Evolutionary conservation across 179 eudicot species (phyloP).

Genomic region (Kewa caespitosa): DNA sequence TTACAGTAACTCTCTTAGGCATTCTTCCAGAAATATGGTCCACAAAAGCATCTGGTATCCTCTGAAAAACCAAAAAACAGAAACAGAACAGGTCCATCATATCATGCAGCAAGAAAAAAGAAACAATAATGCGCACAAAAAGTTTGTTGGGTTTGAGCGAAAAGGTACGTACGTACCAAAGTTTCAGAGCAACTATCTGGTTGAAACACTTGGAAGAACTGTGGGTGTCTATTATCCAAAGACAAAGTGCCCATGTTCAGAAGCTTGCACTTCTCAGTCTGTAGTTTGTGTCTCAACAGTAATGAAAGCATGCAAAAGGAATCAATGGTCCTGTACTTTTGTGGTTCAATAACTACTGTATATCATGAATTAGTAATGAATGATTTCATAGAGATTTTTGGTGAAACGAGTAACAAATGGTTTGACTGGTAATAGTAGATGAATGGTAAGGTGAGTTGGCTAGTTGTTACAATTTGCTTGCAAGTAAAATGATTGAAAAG

Average conservation of each 20-base stretch:
- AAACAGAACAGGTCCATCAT: not conserved
- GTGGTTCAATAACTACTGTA: too few species aligned
- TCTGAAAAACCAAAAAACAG: constrained; percentile 12
- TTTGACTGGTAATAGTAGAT: too few species aligned
- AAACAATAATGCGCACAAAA: not conserved
- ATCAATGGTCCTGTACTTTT: too few species aligned
- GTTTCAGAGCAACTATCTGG: constrained; percentile 12
- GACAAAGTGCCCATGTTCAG: constrained; percentile 14
- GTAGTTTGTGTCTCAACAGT: too few species aligned
- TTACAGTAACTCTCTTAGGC: constrained; percentile 17
- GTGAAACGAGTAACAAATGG: too few species aligned
- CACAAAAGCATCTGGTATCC: constrained; percentile 22
- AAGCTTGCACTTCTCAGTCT: too few species aligned
- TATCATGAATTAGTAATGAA: too few species aligned
- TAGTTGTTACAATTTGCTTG: too few species aligned
- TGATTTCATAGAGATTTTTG: too few species aligned
- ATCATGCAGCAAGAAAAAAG: not conserved
- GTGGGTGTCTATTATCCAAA: not conserved
- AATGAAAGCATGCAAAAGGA: too few species aligned
- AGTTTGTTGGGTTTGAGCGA: not conserved
- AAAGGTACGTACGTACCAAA: constrained; percentile 17
- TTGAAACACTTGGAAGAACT: constrained; percentile 20
- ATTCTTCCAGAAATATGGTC: not conserved
- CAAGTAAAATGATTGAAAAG: too few species aligned
- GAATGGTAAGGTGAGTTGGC: too few species aligned